Evolutionary conservation across 495 filamentous ascomycete species (phyloP).

Genomic region (Talaromyces liani): DNA sequence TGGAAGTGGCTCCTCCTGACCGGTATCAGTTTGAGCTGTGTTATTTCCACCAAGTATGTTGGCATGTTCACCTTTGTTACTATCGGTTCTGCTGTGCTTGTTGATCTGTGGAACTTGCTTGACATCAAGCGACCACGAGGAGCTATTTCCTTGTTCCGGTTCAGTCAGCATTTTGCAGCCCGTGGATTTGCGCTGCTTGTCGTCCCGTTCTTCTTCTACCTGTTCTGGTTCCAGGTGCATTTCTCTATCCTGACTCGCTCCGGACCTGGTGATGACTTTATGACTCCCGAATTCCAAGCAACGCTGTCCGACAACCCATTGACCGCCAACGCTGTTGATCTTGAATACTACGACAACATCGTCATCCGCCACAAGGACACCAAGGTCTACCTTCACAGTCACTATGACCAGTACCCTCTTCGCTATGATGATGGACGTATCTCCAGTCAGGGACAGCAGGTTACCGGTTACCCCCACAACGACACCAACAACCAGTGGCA

Average conservation of each 20-base stretch:
- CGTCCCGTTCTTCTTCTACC: conserved; percentile 92
- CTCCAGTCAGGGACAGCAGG: conserved; percentile 95
- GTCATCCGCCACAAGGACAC: conserved; percentile 94
- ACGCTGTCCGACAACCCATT: conserved; percentile 91
- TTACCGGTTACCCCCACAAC: conserved; percentile 95
- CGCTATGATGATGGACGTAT: conserved; percentile 97
- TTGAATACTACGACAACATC: conserved; percentile 86
- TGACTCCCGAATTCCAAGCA: conserved; percentile 97
- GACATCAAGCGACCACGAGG: conserved; percentile 77
- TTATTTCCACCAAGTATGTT: conserved; percentile 98
- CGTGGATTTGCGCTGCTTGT: conserved; percentile 76
- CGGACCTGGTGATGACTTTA: conserved; percentile 96
- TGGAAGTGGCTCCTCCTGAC: conserved; percentile 99
- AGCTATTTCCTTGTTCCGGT: conserved; percentile 66
- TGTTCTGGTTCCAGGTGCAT: conserved; percentile 99
- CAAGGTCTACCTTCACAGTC: conserved; percentile 91
- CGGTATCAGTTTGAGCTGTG: conserved; percentile 88
- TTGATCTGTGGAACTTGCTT: conserved; percentile 93
- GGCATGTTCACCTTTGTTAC: conserved; percentile 96
- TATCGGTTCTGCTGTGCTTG: conserved; percentile 84
- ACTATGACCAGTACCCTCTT: conserved; percentile 80
- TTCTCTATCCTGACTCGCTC: conserved; percentile 83
- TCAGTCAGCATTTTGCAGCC: conserved; percentile 84
- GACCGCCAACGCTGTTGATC: conserved; percentile 72
- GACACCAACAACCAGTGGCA: conserved; percentile 99